These are phyloP conservation scores for Pythium biforme DNA, from an alignment of 352 stramenopile genomes.

Conservation along the genomic window DNA sequence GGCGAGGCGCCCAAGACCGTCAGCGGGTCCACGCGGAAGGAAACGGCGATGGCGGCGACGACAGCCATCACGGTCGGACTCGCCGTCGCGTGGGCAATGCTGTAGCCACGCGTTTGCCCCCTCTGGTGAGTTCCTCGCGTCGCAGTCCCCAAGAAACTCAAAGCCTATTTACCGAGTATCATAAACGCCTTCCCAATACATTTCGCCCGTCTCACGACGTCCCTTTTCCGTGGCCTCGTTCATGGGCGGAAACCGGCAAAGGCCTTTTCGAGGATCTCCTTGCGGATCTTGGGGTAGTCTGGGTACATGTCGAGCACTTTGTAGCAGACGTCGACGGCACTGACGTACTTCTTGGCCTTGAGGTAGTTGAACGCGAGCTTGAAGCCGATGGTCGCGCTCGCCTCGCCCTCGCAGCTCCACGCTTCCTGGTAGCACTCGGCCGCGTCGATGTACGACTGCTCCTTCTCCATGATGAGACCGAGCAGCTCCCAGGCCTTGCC, in stretches of 20 bases:
- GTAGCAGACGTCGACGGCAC: conserved; percentile 91
- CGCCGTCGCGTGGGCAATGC: conserved; percentile 2
- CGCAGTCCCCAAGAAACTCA: no score
- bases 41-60: not conserved
- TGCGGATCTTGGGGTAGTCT: conserved; percentile 93
- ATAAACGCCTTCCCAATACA: no score
- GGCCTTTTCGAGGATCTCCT: conserved; percentile 93
- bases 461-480: conserved; percentile 94
- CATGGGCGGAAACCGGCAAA: conserved; percentile 86
- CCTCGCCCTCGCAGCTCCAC: conserved; percentile 79
- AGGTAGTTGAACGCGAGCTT: conserved; percentile 97
- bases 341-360: conserved; percentile 90
- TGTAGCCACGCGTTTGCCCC: not conserved
- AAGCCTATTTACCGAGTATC: no score
- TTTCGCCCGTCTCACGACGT: no score
- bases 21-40: not conserved
- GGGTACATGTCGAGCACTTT: conserved; percentile 93
- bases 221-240: not conserved
- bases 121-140: no score
- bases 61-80: not conserved
- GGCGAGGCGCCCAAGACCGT: not conserved
- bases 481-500: conserved; percentile 92
- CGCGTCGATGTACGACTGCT: conserved; percentile 91
- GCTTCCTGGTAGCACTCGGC: conserved; percentile 93
- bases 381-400: conserved; percentile 89